Evolutionary conservation across 2,329 filamentous ascomycete genomes (phyloP).

Genomic region (Penicillium sumatraense): DNA sequence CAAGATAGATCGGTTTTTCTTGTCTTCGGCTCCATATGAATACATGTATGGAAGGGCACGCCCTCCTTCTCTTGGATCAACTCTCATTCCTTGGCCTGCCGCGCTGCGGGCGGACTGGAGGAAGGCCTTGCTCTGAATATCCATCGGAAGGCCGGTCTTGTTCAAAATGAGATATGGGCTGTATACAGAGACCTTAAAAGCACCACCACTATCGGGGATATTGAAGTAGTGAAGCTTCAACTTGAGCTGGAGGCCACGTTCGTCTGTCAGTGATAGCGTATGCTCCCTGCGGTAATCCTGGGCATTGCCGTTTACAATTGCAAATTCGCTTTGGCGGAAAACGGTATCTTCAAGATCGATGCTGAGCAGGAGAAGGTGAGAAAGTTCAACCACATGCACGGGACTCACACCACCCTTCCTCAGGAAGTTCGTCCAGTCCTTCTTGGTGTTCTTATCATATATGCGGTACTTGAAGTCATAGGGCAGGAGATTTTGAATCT

Average conservation of each 20-base stretch:
- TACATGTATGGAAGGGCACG: slow-evolving; percentile 93
- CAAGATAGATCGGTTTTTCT: slow-evolving; percentile 84
- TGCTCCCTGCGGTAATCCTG: slow-evolving; percentile 87
- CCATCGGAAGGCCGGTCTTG: slow-evolving; percentile 88
- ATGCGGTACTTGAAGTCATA: slow-evolving; percentile 99
- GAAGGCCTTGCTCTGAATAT: slow-evolving; percentile 86
- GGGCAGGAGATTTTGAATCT: slow-evolving; percentile 90
- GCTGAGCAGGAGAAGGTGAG: slow-evolving; percentile 88
- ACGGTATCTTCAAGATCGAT: slow-evolving; percentile 96
- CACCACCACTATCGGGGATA: slow-evolving; percentile 88
- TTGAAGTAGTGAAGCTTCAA: slow-evolving; percentile 89
- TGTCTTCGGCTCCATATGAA: slow-evolving; percentile 85
- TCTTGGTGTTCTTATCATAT: slow-evolving; percentile 97
- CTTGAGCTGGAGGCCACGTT: slow-evolving; percentile 75
- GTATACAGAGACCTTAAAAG: slow-evolving; percentile 94
- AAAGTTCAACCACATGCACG: slow-evolving; percentile 94
- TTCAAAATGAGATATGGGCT: slow-evolving; percentile 95
- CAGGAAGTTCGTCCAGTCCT: slow-evolving; percentile 98
- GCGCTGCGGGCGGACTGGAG: slow-evolving; percentile 80
- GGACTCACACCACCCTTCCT: slow-evolving; percentile 96
- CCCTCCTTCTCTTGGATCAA: slow-evolving; percentile 56
- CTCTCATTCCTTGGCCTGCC: slow-evolving; percentile 75
- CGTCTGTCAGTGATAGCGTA: slow-evolving; percentile 79
- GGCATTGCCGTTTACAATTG: slow-evolving; percentile 90
- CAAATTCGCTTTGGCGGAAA: slow-evolving; percentile 94